Conservation (phyloP, 73 alveolate genomes). For the Breviolum minutum region DNA sequence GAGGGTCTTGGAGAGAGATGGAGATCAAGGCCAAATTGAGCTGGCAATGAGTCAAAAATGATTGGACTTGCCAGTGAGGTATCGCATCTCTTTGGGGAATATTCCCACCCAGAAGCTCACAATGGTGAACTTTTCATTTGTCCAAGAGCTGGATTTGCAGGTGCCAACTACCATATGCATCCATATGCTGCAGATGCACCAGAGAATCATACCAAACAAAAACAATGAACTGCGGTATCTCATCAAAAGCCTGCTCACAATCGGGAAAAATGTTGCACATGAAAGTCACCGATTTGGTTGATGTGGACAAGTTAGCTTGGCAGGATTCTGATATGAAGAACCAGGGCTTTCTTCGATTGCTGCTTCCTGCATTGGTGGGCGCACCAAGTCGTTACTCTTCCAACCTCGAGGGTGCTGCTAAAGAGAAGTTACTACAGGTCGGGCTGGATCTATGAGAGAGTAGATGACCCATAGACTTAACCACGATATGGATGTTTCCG, state of each 20-base stretch:
- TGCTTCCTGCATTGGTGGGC: slow-evolving; percentile 35
- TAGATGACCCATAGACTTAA: too few species aligned
- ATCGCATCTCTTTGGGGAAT: slow-evolving; percentile 17
- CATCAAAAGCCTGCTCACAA: too few species aligned
- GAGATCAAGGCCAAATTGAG: neutral
- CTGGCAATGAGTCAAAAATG: neutral
- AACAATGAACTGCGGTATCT: neutral
- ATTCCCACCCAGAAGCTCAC: neutral
- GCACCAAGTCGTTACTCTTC: slow-evolving; percentile 12
- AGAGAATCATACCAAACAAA: neutral
- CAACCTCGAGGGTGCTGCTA: neutral
- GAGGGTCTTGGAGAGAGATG: neutral
- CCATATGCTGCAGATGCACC: neutral
- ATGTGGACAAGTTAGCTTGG: neutral
- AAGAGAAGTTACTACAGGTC: slow-evolving; percentile 7
- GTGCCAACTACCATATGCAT: neutral
- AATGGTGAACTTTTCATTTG: slow-evolving; percentile 1
- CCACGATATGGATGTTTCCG: too few species aligned
- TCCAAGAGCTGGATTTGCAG: slow-evolving; percentile 9
- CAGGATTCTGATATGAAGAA: slow-evolving; percentile 42
- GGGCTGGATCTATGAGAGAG: neutral
- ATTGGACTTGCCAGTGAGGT: neutral
- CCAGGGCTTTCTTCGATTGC: slow-evolving; percentile 36
- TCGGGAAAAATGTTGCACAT: too few species aligned
- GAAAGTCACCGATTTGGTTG: neutral